Conservation (phyloP, 345 rosid species). For the Psidium friedrichsthalianum region DNA sequence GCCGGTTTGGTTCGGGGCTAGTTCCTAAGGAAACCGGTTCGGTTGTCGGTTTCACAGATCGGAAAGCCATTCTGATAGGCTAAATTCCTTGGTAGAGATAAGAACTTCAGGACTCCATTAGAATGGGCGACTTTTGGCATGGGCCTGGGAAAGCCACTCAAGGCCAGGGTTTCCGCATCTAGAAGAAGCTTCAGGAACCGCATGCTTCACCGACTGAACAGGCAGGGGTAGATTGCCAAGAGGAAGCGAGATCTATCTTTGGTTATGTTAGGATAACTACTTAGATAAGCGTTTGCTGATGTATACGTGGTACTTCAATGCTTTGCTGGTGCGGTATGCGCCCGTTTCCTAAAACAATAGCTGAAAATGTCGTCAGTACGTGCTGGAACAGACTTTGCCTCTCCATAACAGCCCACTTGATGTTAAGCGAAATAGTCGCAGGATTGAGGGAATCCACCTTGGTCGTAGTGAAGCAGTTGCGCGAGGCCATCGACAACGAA, state of each 20-base stretch:
- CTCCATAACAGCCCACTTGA: not conserved
- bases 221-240: not conserved
- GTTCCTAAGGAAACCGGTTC: not conserved
- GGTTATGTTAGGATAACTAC: not conserved
- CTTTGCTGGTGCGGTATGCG: not conserved
- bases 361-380: not conserved
- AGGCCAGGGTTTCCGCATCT: not conserved
- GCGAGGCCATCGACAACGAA: too few species aligned
- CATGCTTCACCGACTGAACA: not conserved
- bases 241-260: not conserved
- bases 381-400: not conserved
- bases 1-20: not conserved
- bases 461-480: not conserved
- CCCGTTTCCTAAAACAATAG: not conserved
- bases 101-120: not conserved
- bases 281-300: not conserved
- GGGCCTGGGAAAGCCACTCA: not conserved
- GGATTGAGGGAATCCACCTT: too few species aligned
- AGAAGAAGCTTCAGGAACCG: not conserved
- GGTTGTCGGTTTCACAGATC: too few species aligned
- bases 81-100: not conserved
- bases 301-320: not conserved
- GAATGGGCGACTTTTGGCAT: not conserved
- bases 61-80: too few species aligned
- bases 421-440: not conserved